Evolutionary conservation across 495 filamentous ascomycete genomes (phyloP).

Genomic region (Neurospora terricola): DNA sequence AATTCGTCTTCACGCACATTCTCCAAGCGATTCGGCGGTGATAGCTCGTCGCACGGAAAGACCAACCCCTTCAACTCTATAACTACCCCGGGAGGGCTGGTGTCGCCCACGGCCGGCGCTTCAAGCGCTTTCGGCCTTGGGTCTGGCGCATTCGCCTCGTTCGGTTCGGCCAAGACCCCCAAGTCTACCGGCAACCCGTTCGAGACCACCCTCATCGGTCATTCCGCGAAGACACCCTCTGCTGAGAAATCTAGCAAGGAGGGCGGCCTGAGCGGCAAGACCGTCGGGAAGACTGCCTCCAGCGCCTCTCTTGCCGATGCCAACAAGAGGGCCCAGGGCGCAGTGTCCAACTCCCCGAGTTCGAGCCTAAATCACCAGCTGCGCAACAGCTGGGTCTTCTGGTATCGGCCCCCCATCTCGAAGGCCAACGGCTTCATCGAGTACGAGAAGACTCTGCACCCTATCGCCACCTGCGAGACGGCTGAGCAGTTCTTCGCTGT

Average conservation of each 20-base stretch:
- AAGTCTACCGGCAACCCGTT: slow-evolving; percentile 78
- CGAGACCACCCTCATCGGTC: slow-evolving; percentile 52
- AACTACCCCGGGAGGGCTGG: slow-evolving; percentile 63
- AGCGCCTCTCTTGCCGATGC: slow-evolving; percentile 33
- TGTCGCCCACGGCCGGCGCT: slow-evolving; percentile 77
- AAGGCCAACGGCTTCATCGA: slow-evolving; percentile 84
- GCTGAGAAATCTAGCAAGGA: slow-evolving; percentile 46
- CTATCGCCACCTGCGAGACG: slow-evolving; percentile 70
- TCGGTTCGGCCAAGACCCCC: slow-evolving; percentile 78
- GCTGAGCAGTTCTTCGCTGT: slow-evolving; percentile 91
- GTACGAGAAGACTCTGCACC: slow-evolving; percentile 91
- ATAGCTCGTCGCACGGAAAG: slow-evolving; percentile 66
- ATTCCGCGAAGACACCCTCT: slow-evolving; percentile 53
- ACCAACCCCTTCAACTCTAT: slow-evolving; percentile 79
- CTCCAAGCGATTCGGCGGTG: slow-evolving; percentile 66
- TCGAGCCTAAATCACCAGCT: slow-evolving; percentile 42
- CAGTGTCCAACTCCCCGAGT: slow-evolving; percentile 20
- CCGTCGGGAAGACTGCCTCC: slow-evolving; percentile 28
- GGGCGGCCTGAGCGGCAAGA: slow-evolving; percentile 34
- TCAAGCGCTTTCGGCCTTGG: slow-evolving; percentile 91
- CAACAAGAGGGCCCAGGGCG: slow-evolving; percentile 15
- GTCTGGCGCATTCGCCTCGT: slow-evolving; percentile 91
- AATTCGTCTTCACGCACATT: slow-evolving; percentile 58
- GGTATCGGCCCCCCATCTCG: slow-evolving; percentile 88
- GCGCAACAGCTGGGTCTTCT: slow-evolving; percentile 88